Evolutionary conservation across 306 rosid genomes (phyloP).

Genomic region (Prosopis cineraria): DNA sequence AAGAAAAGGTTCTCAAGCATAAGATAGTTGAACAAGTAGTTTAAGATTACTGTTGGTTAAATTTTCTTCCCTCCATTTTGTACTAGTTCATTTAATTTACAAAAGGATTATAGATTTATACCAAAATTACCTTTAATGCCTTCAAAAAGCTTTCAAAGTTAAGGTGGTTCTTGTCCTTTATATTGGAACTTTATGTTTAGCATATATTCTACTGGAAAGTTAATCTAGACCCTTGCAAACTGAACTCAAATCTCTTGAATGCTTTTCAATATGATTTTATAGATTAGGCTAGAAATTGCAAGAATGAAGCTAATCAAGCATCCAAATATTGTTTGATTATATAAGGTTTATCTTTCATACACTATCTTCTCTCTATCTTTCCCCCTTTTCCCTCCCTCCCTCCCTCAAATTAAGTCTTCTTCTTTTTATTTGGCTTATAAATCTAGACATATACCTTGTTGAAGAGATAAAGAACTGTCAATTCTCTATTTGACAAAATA

Average conservation of each 20-base stretch:
- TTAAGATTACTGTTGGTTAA: not conserved
- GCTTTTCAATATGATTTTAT: constrained; percentile 27
- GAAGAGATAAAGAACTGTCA: not conserved
- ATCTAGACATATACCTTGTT: not conserved
- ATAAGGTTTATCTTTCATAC: constrained; percentile 62
- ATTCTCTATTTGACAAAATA: not conserved
- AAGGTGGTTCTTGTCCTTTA: constrained; percentile 16
- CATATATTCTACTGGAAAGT: not conserved
- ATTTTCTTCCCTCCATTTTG: not conserved
- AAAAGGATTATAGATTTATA: not conserved
- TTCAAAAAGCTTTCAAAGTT: constrained; percentile 9
- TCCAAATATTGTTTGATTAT: constrained; percentile 86
- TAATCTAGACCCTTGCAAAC: constrained; percentile 18
- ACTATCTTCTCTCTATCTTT: constrained; percentile 10
- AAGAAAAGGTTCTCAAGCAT: constrained; percentile 95
- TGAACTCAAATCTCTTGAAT: constrained; percentile 18
- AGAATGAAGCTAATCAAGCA: constrained; percentile 97
- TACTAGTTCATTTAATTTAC: not conserved
- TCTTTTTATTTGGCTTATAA: not conserved
- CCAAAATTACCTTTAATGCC: constrained; percentile 11
- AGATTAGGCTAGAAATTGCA: constrained; percentile 87
- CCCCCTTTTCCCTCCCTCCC: not conserved
- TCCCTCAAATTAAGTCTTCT: not conserved
- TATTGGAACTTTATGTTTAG: not conserved
- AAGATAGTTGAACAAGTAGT: constrained; percentile 95